These are phyloP conservation scores for Dendrobium chrysotoxum DNA, from an alignment of 106 monocot genomes.

Conservation along the genomic window DNA sequence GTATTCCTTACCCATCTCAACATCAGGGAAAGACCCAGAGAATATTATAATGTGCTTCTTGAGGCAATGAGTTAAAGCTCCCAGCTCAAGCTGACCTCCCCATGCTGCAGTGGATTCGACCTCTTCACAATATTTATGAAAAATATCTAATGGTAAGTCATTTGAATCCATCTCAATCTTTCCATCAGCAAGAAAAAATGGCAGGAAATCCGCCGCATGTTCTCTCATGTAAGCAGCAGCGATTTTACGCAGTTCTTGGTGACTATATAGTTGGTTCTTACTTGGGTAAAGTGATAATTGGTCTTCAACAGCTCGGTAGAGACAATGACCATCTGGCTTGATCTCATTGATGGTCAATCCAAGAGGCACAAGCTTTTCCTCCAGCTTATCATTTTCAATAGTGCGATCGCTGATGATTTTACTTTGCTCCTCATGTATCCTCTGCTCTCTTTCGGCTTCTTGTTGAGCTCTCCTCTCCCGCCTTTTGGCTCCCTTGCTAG, in stretches of 20 bases:
- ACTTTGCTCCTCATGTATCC: constrained; percentile 67
- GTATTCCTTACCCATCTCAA: constrained; percentile 86
- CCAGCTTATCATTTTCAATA: constrained; percentile 48
- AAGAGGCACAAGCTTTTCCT: constrained; percentile 57
- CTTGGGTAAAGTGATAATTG: constrained; percentile 32
- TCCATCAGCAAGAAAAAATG: constrained; percentile 57
- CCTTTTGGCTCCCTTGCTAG: constrained; percentile 44
- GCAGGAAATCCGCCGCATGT: constrained; percentile 50
- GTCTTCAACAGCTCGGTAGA: constrained; percentile 71
- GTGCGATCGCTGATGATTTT: constrained; percentile 46
- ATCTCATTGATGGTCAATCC: constrained; percentile 55
- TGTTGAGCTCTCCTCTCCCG: constrained; percentile 57
- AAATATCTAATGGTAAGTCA: constrained; percentile 22
- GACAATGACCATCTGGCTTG: constrained; percentile 74
- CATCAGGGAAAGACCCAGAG: constrained; percentile 72
- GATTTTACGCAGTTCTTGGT: constrained; percentile 49
- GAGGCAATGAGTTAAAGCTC: constrained; percentile 56
- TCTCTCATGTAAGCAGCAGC: constrained; percentile 68
- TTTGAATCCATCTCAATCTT: constrained; percentile 29
- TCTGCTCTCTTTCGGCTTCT: constrained; percentile 69
- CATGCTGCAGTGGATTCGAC: constrained; percentile 61
- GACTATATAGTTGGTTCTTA: constrained; percentile 10
- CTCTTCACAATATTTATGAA: constrained; percentile 53
- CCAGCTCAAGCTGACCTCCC: constrained; percentile 82
- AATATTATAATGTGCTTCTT: constrained; percentile 57